Conservation (phyloP, 495 filamentous ascomycete genomes). For the Aspergillus sclerotiicarbonarius region DNA sequence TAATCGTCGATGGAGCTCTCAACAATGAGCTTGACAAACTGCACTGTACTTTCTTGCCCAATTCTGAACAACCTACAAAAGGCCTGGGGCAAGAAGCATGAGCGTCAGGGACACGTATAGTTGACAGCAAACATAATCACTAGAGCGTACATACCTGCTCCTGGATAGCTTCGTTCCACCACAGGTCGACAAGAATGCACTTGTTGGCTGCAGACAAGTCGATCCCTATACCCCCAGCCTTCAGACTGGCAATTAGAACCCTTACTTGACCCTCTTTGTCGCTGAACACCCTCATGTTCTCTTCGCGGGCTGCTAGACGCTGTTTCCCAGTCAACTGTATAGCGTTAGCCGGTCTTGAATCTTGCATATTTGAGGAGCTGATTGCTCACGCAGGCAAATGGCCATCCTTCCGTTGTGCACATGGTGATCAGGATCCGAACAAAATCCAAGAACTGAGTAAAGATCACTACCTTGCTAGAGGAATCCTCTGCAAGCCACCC, state of each 20-base stretch:
- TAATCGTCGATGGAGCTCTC: conserved; percentile 50
- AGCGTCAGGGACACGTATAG: background rate
- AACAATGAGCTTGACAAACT: conserved; percentile 52
- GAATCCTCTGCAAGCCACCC: conserved; percentile 34
- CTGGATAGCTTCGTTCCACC: conserved; percentile 56
- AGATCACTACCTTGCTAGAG: conserved; percentile 40
- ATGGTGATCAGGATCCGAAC: conserved; percentile 28
- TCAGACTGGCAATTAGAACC: conserved; percentile 44
- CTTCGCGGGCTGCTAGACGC: conserved; percentile 22
- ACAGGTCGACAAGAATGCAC: conserved; percentile 57
- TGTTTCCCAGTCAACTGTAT: conserved; percentile 34
- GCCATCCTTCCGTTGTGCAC: conserved; percentile 29
- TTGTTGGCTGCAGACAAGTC: conserved; percentile 57
- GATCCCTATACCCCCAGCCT: conserved; percentile 47
- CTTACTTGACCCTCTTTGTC: conserved; percentile 20
- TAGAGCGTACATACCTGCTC: conserved; percentile 49
- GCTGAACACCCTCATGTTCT: conserved; percentile 30
- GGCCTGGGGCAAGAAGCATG: conserved; percentile 38
- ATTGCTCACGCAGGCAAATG: conserved; percentile 22
- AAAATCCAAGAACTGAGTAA: conserved; percentile 36
- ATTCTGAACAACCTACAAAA: conserved; percentile 63
- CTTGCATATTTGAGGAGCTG: background rate
- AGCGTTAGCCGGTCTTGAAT: background rate
- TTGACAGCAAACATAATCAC: conserved; percentile 37
- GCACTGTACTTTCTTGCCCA: conserved; percentile 55